Percentiles rank a stretch among this genome's conserved stretches.
phyloP scores from a whole-genome alignment of 225 moss, liverwort and hornwort species.

The Thuidium tamariscinum region DNA sequence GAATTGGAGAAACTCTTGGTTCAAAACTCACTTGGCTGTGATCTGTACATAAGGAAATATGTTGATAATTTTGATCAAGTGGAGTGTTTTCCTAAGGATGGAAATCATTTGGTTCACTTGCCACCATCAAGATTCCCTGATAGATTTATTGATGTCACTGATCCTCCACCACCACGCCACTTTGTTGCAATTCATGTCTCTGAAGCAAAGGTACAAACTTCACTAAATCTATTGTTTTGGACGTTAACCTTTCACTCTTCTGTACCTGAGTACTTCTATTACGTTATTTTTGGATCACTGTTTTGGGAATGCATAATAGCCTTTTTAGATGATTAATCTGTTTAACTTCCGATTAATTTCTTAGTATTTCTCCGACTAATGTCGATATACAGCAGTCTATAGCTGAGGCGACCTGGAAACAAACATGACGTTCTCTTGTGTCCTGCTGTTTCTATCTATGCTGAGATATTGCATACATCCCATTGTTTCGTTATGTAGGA shows the following conservation, averaged over 20 bases:
- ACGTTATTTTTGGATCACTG: background rate
- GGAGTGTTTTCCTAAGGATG: constrained; percentile 40
- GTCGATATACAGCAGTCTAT: background rate
- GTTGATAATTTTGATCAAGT: constrained; percentile 76
- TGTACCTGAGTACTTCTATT: background rate
- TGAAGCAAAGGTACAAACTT: constrained; percentile 57
- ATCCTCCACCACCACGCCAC: constrained; percentile 56
- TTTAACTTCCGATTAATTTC: background rate
- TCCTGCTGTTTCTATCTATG: background rate
- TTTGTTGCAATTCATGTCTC: constrained; percentile 84
- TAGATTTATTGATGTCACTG: constrained; percentile 67
- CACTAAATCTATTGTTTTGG: background rate
- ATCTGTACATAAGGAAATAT: constrained; percentile 76
- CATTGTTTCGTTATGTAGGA: constrained; percentile 38
- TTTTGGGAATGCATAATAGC: background rate
- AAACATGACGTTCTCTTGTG: background rate
- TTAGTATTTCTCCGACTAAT: background rate
- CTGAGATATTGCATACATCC: background rate
- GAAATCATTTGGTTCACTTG: constrained; percentile 50
- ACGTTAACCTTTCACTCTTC: background rate
- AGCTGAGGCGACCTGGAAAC: background rate
- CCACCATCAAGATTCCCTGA: constrained; percentile 90
- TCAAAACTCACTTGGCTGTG: constrained; percentile 60
- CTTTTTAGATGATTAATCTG: background rate
- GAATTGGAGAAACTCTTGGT: constrained; percentile 72